Evolutionary conservation across 805 yeast species (phyloP).

Genomic region (Diddensiella transvaalensis): DNA sequence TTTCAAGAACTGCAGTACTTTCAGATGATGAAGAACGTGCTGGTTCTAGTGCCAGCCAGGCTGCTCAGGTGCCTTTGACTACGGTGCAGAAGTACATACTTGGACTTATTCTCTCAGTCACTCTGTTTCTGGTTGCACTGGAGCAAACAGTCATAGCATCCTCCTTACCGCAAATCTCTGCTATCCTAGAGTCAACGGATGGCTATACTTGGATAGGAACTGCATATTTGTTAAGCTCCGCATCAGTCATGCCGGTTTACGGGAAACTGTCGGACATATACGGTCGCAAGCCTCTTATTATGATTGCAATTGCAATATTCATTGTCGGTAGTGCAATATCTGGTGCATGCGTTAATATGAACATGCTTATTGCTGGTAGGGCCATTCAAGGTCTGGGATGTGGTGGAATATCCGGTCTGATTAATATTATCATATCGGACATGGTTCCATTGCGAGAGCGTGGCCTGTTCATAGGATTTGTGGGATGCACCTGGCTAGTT

Average conservation of each 20-base stretch:
- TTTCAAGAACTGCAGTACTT: too few species aligned
- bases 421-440: conserved; percentile 52
- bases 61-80: too few species aligned
- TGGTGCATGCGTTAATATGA: conserved; percentile 44
- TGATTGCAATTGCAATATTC: conserved; percentile 39
- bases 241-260: conserved; percentile 63
- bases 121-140: conserved; percentile 34
- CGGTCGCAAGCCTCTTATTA: conserved; percentile 34
- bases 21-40: too few species aligned
- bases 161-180: conserved; percentile 39
- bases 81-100: conserved; percentile 13
- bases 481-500: conserved; percentile 25
- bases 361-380: conserved; percentile 62
- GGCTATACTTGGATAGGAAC: conserved; percentile 62
- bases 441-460: conserved; percentile 24
- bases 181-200: conserved; percentile 47
- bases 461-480: conserved; percentile 24
- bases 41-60: too few species aligned
- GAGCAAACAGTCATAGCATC: conserved; percentile 55
- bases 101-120: conserved; percentile 16
- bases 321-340: conserved; percentile 41
- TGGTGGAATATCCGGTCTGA: conserved; percentile 56
- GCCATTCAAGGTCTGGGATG: conserved; percentile 68
- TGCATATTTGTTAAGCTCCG: conserved; percentile 55
- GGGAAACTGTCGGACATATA: conserved; percentile 59